Evolutionary conservation across 345 rosid species (phyloP).

Genomic region (Boechera divaricarpa): DNA sequence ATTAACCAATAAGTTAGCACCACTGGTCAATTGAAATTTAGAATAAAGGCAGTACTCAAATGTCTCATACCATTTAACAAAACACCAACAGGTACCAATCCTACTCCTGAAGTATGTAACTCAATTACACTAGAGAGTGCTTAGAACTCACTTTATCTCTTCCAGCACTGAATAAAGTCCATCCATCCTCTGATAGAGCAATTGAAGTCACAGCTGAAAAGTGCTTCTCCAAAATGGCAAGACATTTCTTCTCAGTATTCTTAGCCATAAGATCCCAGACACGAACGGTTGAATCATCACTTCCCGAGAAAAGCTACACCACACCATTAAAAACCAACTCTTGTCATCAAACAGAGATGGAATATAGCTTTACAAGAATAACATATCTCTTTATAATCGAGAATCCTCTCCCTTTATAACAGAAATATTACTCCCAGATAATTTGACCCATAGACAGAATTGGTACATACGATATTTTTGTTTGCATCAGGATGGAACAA

Average conservation of each 20-base stretch:
- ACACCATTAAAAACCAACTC: slow-evolving; percentile 6
- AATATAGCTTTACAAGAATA: not conserved
- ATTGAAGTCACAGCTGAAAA: slow-evolving; percentile 84
- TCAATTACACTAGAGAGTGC: slow-evolving; percentile 15
- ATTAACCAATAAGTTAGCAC: slow-evolving; percentile 31
- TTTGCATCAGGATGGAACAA: slow-evolving; percentile 78
- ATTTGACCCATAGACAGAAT: slow-evolving; percentile 5
- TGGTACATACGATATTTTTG: slow-evolving; percentile 68
- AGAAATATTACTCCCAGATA: not conserved
- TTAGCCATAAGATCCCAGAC: slow-evolving; percentile 86
- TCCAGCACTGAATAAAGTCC: slow-evolving; percentile 78
- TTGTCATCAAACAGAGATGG: slow-evolving; percentile 12
- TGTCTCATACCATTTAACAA: slow-evolving; percentile 17
- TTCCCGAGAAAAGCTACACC: slow-evolving; percentile 80
- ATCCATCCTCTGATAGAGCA: slow-evolving; percentile 84
- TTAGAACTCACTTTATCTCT: slow-evolving; percentile 78
- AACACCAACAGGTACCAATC: slow-evolving; percentile 11
- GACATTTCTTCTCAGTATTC: slow-evolving; percentile 71
- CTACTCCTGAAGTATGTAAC: slow-evolving; percentile 26
- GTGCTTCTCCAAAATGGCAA: slow-evolving; percentile 74
- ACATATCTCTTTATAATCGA: not conserved
- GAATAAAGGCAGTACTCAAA: not conserved
- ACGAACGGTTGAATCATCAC: slow-evolving; percentile 86
- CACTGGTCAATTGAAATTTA: slow-evolving; percentile 22
- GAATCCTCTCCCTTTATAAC: not conserved